A percentile compares a stretch with the other conserved stretches of the same genome.
Evolutionary conservation across 176 grass and related monocot species (phyloP).

Genomic region (Carex kokanica): DNA sequence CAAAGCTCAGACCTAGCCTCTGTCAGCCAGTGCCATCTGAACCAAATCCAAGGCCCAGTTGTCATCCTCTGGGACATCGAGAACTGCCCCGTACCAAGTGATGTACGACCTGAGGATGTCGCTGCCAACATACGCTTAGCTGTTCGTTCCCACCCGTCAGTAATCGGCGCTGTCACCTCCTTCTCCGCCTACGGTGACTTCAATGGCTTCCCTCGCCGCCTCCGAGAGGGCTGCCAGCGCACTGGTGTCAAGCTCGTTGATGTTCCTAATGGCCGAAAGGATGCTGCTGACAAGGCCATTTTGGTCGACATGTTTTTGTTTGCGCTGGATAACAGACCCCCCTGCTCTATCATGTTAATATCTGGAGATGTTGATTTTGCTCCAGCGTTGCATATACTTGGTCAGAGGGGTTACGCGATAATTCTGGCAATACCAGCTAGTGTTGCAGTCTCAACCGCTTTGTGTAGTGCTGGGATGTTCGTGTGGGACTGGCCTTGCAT

Average conservation of each 20-base stretch:
- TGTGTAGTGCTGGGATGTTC: conserved; percentile 34
- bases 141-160: conserved; percentile 63
- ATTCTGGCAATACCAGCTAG: conserved; percentile 41
- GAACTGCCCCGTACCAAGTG: conserved; percentile 82
- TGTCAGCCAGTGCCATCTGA: neutral
- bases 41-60: conserved; percentile 50
- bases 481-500: conserved; percentile 48
- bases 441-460: conserved; percentile 34
- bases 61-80: conserved; percentile 96
- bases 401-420: conserved; percentile 41
- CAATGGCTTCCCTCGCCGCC: conserved; percentile 84
- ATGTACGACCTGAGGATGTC: conserved; percentile 84
- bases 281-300: conserved; percentile 59
- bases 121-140: conserved; percentile 78
- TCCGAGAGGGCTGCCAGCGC: conserved; percentile 89
- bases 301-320: conserved; percentile 55
- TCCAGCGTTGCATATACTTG: conserved; percentile 52
- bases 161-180: conserved; percentile 68
- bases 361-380: conserved; percentile 53
- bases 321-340: conserved; percentile 46
- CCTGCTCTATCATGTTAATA: conserved; percentile 46
- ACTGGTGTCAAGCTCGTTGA: conserved; percentile 49
- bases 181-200: conserved; percentile 95
- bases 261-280: conserved; percentile 56
- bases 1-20: neutral